Evolutionary conservation across 2,329 filamentous ascomycete genomes (phyloP).

Genomic region (Malbranchea zuffiana): DNA sequence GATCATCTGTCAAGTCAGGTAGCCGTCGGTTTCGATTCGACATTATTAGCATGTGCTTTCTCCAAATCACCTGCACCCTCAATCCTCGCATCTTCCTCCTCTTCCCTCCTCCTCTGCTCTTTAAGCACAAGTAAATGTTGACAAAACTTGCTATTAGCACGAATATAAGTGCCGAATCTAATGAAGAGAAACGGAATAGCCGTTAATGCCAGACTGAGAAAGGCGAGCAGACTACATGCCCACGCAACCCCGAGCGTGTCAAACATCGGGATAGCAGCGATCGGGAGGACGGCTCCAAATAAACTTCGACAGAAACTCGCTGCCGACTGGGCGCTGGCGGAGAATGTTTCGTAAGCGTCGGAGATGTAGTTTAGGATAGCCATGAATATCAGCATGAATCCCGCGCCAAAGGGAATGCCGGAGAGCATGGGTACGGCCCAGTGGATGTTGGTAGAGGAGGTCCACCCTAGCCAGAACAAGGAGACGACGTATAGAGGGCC

Average conservation of each 20-base stretch:
- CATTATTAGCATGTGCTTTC: too few relatives aligned
- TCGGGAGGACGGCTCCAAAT: constrained; percentile 47
- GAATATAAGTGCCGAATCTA: constrained; percentile 29
- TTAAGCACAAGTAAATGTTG: constrained; percentile 24
- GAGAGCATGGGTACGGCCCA: constrained; percentile 46
- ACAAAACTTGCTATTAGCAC: constrained; percentile 34
- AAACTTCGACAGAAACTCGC: constrained; percentile 43
- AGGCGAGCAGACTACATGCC: constrained; percentile 34
- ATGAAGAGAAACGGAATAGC: constrained; percentile 36
- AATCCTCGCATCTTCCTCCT: constrained; percentile 23
- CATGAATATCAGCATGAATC: constrained; percentile 53
- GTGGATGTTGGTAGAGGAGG: constrained; percentile 23
- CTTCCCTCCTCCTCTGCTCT: constrained; percentile 21
- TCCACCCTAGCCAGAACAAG: constrained; percentile 29
- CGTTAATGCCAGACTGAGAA: constrained; percentile 29
- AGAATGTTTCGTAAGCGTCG: constrained; percentile 57
- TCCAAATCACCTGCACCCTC: too few relatives aligned
- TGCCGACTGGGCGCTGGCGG: constrained; percentile 47
- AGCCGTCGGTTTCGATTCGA: too few relatives aligned
- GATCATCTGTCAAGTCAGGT: too few relatives aligned
- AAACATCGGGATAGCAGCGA: constrained; percentile 39
- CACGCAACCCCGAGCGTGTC: constrained; percentile 31
- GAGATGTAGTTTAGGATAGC: constrained; percentile 54
- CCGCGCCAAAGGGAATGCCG: constrained; percentile 52
- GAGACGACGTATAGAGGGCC: constrained; percentile 46